Evolutionary conservation across 2,329 filamentous ascomycete species (phyloP).

Genomic region (Aspergillus sp.): DNA sequence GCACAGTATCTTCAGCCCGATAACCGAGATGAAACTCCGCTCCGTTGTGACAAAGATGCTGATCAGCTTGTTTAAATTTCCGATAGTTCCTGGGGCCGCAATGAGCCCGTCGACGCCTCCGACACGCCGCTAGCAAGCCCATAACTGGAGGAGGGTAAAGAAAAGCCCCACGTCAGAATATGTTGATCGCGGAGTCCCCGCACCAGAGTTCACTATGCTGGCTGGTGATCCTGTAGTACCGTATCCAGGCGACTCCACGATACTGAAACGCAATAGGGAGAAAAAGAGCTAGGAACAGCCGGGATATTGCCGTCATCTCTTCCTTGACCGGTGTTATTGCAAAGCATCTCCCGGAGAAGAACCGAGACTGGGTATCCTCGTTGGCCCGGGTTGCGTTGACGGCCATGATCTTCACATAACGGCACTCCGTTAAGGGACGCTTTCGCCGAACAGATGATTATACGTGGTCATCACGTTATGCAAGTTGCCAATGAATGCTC

Average conservation of each 20-base stretch:
- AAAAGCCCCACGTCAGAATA: neutral
- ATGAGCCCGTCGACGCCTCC: neutral
- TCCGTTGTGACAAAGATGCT: neutral
- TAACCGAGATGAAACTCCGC: conserved; percentile 1
- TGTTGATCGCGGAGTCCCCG: conserved; percentile 1
- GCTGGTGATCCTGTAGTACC: neutral
- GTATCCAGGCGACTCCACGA: neutral
- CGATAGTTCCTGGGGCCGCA: neutral
- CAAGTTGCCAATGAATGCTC: neutral
- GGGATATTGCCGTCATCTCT: too few relatives aligned
- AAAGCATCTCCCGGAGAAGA: neutral
- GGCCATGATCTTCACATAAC: neutral
- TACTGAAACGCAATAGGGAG: neutral
- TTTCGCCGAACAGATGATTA: neutral
- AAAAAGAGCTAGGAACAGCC: neutral
- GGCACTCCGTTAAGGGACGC: neutral
- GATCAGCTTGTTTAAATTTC: conserved; percentile 1
- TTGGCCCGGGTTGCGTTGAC: neutral
- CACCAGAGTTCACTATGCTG: neutral
- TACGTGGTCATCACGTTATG: neutral
- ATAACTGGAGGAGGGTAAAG: neutral
- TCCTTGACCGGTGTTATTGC: too few relatives aligned
- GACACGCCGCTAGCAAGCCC: neutral
- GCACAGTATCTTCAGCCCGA: neutral
- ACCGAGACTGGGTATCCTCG: neutral